Base-by-base conservation (phyloP, 768 basidiomycete species). In the Tephrocybe sp. region DNA sequence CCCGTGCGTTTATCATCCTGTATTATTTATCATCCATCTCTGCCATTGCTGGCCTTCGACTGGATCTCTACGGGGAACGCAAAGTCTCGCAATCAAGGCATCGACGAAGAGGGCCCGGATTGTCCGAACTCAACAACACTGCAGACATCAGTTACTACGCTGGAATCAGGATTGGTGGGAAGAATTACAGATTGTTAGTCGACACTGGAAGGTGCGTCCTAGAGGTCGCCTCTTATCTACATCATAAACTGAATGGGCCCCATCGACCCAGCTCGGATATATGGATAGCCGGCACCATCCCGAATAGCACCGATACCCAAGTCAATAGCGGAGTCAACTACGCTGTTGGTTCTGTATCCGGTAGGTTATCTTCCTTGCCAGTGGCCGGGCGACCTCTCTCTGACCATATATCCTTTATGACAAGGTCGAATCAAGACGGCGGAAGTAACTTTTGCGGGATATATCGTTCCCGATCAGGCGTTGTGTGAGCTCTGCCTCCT, bases 211-310 rank as follows among this genome's bases (percentile, higher is more conserved):
- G 75, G 76, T 76, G 23, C 22, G 66, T 56, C 19, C 13, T 47
- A 34, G 33, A 10, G 21, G 11, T 33, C 18, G 15, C 13, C 24
- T 33, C 21, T 11, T 29, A 8, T 18, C 30, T 3, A 29, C 12
- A 22, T n/a, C n/a, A n/a, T n/a, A n/a, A n/a, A n/a, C n/a, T n/a
- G n/a, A n/a, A n/a, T n/a, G n/a, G n/a, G n/a, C n/a, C 12, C 16
- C 31, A 8, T 39, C 29, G 6, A 34, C 8, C 30, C 42, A 87
- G 84, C 52, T 84, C 84, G 13, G 86, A 88, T 59, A 63, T 86
- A 7, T 85, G 80, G 77, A 75, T 86, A 4, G 73, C 76, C 9
- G 71, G 73, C 24, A 50, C 50, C 44, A 73, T 83, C 6, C 64
- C 67, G 10, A 61, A 61, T 30, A 73, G 72, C 27, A 67, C 55